These are phyloP conservation scores for Lonicera japonica DNA, from an alignment of 129 eudicot species.

Conservation along the genomic window DNA sequence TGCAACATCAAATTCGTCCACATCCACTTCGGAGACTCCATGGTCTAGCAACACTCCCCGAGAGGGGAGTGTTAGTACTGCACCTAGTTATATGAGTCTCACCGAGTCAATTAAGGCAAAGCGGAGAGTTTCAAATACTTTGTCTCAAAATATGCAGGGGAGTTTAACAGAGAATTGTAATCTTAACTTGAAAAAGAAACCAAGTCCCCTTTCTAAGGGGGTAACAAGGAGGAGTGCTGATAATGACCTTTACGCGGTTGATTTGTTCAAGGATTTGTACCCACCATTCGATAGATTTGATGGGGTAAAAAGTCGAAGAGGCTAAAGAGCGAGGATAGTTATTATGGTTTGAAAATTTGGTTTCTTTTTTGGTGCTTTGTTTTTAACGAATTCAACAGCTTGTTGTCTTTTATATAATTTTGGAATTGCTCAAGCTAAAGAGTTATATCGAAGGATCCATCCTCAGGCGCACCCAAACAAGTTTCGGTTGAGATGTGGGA, in stretches of 20 bases:
- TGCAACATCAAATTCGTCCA: slow-evolving; percentile 57
- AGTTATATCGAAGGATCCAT: background rate
- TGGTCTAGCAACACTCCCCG: slow-evolving; percentile 34
- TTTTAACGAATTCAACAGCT: slow-evolving; percentile 51
- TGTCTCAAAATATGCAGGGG: slow-evolving; percentile 15
- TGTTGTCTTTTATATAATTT: slow-evolving; percentile 43
- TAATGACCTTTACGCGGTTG: slow-evolving; percentile 42
- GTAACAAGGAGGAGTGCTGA: slow-evolving; percentile 59
- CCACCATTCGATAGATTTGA: slow-evolving; percentile 45
- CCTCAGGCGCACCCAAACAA: slow-evolving; percentile 10
- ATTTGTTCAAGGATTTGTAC: slow-evolving; percentile 55
- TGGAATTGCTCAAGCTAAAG: slow-evolving; percentile 3
- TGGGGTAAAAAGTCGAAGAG: slow-evolving; percentile 24
- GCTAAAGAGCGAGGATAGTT: slow-evolving; percentile 5
- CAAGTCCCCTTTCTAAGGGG: slow-evolving; percentile 56
- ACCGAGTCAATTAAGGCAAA: slow-evolving; percentile 85
- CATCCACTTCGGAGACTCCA: slow-evolving; percentile 59
- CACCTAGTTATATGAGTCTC: slow-evolving; percentile 69
- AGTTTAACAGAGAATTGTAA: slow-evolving; percentile 15
- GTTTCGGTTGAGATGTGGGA: slow-evolving; percentile 38
- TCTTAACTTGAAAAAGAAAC: slow-evolving; percentile 23
- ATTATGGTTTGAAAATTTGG: slow-evolving; percentile 11
- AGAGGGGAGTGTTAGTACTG: slow-evolving; percentile 28
- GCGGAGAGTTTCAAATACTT: slow-evolving; percentile 20
- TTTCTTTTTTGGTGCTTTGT: slow-evolving; percentile 7